Base-by-base conservation (phyloP, 768 basidiomycete species). In the Suillus weaverae region DNA sequence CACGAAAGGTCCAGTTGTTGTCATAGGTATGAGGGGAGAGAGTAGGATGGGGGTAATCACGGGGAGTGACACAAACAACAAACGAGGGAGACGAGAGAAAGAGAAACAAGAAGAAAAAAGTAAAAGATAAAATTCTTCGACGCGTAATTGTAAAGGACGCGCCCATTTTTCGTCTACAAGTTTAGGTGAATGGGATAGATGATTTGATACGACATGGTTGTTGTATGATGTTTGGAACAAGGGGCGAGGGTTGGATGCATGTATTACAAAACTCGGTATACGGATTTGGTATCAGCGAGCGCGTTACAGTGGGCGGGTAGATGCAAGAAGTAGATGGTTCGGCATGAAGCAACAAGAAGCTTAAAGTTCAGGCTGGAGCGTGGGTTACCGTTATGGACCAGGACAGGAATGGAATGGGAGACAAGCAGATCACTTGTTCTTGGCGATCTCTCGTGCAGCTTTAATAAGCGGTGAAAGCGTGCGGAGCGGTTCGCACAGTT, bases 391-490 rank as follows among this genome's bases (percentile, higher is more conserved):
- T 53, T 50, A 10, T 53, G 18, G 18, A 5, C 16, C 20, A 53
- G 30, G 51, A 53, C 30, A 32, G 9, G 51, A 53, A 53, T 53
- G 51, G n/a, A 22, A 38, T 4, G 55, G 39, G 16, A 18, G 51
- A 36, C n/a, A 22, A 50, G 13, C 6, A 26, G 57, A 41, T 68
- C 33, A 76, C 68, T 85, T 84, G 67, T 80, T 75, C 83, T 91
- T 92, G 43, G 91, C 89, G 56, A 92, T 89, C 68, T 95, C 94
- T 67, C 93, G 82, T 7, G 95, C 95, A 14, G 94, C 94, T 75
- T 95, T 96, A 83, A 97, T 97, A 46, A 97, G 79, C 9, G 95
- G 95, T 9, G 93, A 84, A 61, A 97, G 81, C 22, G 93, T 95
- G 63, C 91, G 84, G 61, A 97, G 81, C 7, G 94, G 94, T 79